Conservation (phyloP, 345 rosid species). For the Euphorbia peplus region DNA sequence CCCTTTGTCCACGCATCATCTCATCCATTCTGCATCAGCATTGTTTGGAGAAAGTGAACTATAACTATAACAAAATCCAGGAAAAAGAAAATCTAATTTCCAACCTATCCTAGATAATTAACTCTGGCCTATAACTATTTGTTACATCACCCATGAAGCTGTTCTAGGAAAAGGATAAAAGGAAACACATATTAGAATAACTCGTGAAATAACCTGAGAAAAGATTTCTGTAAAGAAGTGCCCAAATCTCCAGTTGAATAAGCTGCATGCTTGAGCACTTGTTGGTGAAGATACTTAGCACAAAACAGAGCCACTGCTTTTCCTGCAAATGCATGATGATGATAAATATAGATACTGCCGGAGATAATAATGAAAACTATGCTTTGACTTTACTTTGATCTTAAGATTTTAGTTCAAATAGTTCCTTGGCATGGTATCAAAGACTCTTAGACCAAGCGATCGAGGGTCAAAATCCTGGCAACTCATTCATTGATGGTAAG, state of each 20-base stretch:
- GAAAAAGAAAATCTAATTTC: neutral
- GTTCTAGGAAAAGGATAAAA: neutral
- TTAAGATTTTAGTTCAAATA: too few species aligned
- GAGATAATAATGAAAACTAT: too few species aligned
- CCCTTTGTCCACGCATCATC: conserved; percentile 96
- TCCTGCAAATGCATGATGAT: conserved; percentile 46
- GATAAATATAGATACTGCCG: neutral
- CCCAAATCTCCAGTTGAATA: conserved; percentile 68
- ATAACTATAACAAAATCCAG: neutral
- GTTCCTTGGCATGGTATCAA: too few species aligned
- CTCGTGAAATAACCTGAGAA: conserved; percentile 56
- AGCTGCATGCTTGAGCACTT: conserved; percentile 64
- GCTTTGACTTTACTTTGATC: too few species aligned
- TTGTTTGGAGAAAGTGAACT: neutral
- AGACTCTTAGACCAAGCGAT: too few species aligned
- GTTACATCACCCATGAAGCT: neutral
- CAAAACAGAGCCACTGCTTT: conserved; percentile 89
- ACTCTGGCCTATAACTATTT: neutral
- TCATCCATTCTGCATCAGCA: conserved; percentile 78
- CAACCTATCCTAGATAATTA: neutral
- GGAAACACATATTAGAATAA: neutral
- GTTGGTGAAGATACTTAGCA: conserved; percentile 84
- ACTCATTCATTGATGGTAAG: too few species aligned
- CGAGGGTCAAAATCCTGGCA: too few species aligned
- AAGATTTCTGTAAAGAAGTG: conserved; percentile 64